Base-by-base conservation (phyloP, 78 protist species). In the Acrasis kona region DNA sequence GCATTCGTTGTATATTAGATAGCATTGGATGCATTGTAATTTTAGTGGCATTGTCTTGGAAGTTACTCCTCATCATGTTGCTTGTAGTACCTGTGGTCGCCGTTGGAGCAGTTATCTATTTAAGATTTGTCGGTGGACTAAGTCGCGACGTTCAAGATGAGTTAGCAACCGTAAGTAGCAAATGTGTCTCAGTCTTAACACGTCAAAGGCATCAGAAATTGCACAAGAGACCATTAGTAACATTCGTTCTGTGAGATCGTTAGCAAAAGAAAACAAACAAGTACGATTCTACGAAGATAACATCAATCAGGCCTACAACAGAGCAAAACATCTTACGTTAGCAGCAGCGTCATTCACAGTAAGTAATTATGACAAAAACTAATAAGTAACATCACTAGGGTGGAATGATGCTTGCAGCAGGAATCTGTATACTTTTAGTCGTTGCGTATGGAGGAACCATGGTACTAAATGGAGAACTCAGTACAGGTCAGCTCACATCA, bases 221-320 rank as follows among this genome's bases (percentile, higher is more conserved):
- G 91, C 91, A 6, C 84, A 86, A 10, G 86, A 86, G 37, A 78
- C 78, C 8, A 37, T 90, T 0, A 10, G 77, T 34, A 80, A 79
- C 50, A 65, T 90, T 50, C 65, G 91, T 57, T 84, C 91, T 8
- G 94, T 90, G 4, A 78, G 84, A 3, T 38, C 89, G n/a, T 90
- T 91, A 65, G 76, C 37, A 2, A 19, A 50, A 5, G 76, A 50
- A n/a, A 61, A 68, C 5, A 39, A n/a, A 39, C 37, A 68, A n/a
- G 31, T 72, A 5, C 41, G 19, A 50, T n/a, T 50, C 34, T 50
- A 50, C 19, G 34, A 50, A 50, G 19, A 50, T 50, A n/a, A n/a
- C 19, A n/a, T 50, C 19, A 50, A 50, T n/a, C 34, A 50, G 19
- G 19, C 61, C 34, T 50, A n/a, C 19, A 19, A 50, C 19, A 50